Evolutionary conservation across 176 grass and related monocot genomes (phyloP).

Genomic region (Melocanna baccifera): DNA sequence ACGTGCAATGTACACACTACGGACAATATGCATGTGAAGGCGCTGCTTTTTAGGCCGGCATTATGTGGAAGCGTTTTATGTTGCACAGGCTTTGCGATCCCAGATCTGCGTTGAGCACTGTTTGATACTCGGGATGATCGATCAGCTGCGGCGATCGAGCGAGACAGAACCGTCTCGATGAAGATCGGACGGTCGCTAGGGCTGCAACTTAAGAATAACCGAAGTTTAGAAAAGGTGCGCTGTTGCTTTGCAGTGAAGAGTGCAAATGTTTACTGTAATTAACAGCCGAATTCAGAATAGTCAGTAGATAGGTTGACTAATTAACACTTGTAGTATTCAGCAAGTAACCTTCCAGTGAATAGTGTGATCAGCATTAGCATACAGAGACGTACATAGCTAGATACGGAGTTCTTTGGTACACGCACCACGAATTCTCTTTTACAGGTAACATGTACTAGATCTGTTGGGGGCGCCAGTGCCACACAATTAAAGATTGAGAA

Average conservation of each 20-base stretch:
- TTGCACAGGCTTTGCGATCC: neutral
- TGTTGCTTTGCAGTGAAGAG: neutral
- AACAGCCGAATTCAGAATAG: neutral
- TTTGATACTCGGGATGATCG: neutral
- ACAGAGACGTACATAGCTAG: neutral
- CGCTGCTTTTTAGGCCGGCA: conserved; percentile 28
- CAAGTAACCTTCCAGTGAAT: neutral
- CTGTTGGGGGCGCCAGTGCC: neutral
- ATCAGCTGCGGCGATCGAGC: neutral
- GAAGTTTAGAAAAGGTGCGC: neutral
- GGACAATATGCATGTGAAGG: conserved; percentile 47
- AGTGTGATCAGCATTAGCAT: conserved; percentile 27
- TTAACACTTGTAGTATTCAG: neutral
- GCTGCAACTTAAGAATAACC: neutral
- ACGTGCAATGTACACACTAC: conserved; percentile 29
- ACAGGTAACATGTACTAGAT: conserved; percentile 24
- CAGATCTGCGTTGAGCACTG: neutral
- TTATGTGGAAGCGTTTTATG: neutral
- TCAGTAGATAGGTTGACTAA: neutral
- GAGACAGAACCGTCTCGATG: neutral
- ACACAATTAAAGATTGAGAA: neutral
- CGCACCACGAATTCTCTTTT: conserved; percentile 8
- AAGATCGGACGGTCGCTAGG: neutral
- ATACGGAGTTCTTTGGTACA: neutral
- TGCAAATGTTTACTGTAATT: neutral